Conservation (phyloP, 257 asterid species). For the Gardenia jasminoides region DNA sequence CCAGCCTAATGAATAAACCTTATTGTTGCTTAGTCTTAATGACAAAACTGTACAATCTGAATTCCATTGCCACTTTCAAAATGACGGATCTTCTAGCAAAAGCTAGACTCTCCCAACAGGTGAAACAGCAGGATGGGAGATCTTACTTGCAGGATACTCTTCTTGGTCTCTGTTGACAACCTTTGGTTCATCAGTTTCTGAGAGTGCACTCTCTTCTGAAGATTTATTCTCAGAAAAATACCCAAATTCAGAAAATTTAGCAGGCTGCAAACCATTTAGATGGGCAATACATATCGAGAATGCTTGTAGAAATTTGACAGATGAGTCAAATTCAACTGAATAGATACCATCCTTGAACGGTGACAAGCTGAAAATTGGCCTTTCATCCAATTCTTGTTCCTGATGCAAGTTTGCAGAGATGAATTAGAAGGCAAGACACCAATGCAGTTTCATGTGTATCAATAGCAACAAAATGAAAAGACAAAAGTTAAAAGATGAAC, state of each 20-base stretch:
- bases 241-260: constrained; percentile 18
- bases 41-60: constrained; percentile 18
- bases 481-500: not conserved
- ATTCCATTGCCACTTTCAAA: not conserved
- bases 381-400: constrained; percentile 42
- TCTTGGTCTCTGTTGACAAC: constrained; percentile 20
- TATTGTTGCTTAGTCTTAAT: constrained; percentile 10
- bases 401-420: constrained; percentile 19
- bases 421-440: not conserved
- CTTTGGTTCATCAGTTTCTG: constrained; percentile 21
- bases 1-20: not conserved
- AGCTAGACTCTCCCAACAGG: constrained; percentile 50
- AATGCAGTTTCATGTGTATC: not conserved
- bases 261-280: constrained; percentile 37
- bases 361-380: constrained; percentile 41
- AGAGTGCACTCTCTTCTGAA: constrained; percentile 24
- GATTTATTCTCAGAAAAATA: constrained; percentile 20
- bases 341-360: constrained; percentile 61
- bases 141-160: constrained; percentile 38
- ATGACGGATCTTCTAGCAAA: not conserved
- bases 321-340: constrained; percentile 61
- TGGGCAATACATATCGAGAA: constrained; percentile 59
- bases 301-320: constrained; percentile 58
- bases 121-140: constrained; percentile 44
- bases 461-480: not conserved